A percentile compares a stretch with the other conserved stretches of the same genome.
These are phyloP conservation scores for Delitschia confertaspora DNA, from an alignment of 495 filamentous ascomycete genomes.

Conservation along the genomic window DNA sequence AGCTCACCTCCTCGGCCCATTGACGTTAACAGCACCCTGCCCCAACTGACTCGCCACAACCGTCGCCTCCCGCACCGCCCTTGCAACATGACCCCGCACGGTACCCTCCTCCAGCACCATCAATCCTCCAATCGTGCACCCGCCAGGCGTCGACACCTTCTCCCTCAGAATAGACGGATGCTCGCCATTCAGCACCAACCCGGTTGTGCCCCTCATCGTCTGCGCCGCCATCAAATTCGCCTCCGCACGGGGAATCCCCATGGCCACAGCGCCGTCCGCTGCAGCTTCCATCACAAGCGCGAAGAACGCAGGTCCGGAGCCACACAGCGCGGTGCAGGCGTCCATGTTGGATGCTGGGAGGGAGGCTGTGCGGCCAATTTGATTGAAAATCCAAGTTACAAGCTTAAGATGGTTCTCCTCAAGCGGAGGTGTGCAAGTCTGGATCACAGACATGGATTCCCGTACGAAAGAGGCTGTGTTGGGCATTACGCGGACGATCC, in stretches of 20 bases:
- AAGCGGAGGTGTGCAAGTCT: slow-evolving; percentile 48
- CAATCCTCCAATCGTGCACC: slow-evolving; percentile 71
- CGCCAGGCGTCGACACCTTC: slow-evolving; percentile 71
- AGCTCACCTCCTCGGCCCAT: slow-evolving; percentile 38
- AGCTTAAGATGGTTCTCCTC: slow-evolving; percentile 44
- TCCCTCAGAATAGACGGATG: slow-evolving; percentile 69
- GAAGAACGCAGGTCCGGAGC: slow-evolving; percentile 71
- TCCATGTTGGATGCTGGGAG: slow-evolving; percentile 63
- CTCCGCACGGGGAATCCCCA: slow-evolving; percentile 69
- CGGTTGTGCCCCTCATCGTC: slow-evolving; percentile 63
- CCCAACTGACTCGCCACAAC: slow-evolving; percentile 67
- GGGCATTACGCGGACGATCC: slow-evolving; percentile 65
- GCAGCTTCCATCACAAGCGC: slow-evolving; percentile 69
- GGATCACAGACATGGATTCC: slow-evolving; percentile 75
- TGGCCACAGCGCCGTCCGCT: slow-evolving; percentile 70
- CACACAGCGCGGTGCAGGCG: slow-evolving; percentile 63
- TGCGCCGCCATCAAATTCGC: slow-evolving; percentile 75
- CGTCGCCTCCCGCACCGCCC: slow-evolving; percentile 69
- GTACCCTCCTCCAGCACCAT: slow-evolving; percentile 68
- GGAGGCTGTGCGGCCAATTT: slow-evolving; percentile 57
- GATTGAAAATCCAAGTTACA: slow-evolving; percentile 67
- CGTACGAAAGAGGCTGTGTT: slow-evolving; percentile 65
- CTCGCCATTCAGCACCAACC: slow-evolving; percentile 60
- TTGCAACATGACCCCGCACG: slow-evolving; percentile 59
- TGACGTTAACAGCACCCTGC: slow-evolving; percentile 38